Evolutionary conservation across 2,329 filamentous ascomycete species (phyloP).

Genomic region (Chaetomiaceae sp.): DNA sequence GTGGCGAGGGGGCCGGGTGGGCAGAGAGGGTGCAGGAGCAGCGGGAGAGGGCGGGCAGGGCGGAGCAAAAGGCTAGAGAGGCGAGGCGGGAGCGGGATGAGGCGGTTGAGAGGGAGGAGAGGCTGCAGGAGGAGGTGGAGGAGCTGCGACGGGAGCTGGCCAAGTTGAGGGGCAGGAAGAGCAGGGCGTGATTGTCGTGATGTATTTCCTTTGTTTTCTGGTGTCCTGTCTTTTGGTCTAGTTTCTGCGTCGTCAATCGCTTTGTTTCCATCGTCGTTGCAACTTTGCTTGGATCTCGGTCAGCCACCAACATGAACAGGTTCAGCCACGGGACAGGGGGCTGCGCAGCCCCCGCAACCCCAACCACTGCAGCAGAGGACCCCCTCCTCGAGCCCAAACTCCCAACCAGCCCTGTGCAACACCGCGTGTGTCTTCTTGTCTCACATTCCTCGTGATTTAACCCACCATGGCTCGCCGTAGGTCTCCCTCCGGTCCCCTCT

Average conservation of each 20-base stretch:
- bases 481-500: too few relatives aligned
- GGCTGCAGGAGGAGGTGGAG: not conserved
- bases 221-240: not conserved
- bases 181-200: not conserved
- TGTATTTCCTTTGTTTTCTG: not conserved
- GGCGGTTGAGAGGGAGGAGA: not conserved
- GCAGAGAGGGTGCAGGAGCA: conserved; percentile 16
- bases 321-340: too few relatives aligned
- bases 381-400: too few relatives aligned
- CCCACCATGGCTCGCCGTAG: too few relatives aligned
- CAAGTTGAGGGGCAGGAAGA: not conserved
- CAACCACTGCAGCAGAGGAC: not conserved
- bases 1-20: not conserved
- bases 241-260: not conserved
- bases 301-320: too few relatives aligned
- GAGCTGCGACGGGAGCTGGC: conserved; percentile 15
- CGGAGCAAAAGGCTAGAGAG: not conserved
- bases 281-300: not conserved
- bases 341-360: not conserved
- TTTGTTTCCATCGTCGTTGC: too few relatives aligned
- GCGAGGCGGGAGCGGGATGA: conserved; percentile 21
- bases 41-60: conserved; percentile 7
- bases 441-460: too few relatives aligned
- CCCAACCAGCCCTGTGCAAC: too few relatives aligned
- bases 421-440: too few relatives aligned